These are phyloP conservation scores for Onygenales sp. DNA, from an alignment of 2,329 filamentous ascomycete genomes.

Conservation along the genomic window DNA sequence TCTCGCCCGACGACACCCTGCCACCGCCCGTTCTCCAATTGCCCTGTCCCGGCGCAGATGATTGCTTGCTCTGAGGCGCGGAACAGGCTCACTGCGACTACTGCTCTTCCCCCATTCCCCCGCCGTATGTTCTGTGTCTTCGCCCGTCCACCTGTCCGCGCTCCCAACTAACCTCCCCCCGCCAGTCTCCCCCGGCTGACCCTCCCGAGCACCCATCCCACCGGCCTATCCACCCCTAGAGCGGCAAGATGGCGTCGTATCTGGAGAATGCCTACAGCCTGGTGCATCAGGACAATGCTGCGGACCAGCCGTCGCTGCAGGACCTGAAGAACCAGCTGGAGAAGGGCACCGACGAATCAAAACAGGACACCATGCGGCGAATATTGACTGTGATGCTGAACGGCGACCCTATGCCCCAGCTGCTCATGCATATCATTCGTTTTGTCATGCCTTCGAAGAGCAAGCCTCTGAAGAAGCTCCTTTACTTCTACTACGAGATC, in stretches of 20 bases:
- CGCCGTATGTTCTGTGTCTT: conserved; percentile 13
- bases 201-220: conserved; percentile 13
- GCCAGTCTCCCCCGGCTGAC: conserved; percentile 11
- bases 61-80: conserved; percentile 28
- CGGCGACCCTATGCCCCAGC: conserved; percentile 85
- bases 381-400: conserved; percentile 97
- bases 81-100: conserved; percentile 21
- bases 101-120: conserved; percentile 9
- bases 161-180: conserved; percentile 13
- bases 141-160: neutral
- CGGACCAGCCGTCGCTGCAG: conserved; percentile 80
- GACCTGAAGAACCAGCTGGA: conserved; percentile 90
- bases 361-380: conserved; percentile 92
- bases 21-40: conserved; percentile 14
- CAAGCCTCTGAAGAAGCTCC: conserved; percentile 91
- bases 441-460: conserved; percentile 99
- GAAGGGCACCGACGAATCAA: conserved; percentile 86
- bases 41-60: conserved; percentile 25
- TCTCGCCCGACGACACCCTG: conserved; percentile 3
- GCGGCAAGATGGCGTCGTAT: conserved; percentile 75
- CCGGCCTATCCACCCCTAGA: conserved; percentile 11
- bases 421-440: conserved; percentile 99
- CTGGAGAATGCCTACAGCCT: conserved; percentile 92
- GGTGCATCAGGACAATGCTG: conserved; percentile 94
- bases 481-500: conserved; percentile 99